Base-by-base conservation (phyloP, 2,329 filamentous ascomycete species). In the Chaetomiaceae sp. region DNA sequence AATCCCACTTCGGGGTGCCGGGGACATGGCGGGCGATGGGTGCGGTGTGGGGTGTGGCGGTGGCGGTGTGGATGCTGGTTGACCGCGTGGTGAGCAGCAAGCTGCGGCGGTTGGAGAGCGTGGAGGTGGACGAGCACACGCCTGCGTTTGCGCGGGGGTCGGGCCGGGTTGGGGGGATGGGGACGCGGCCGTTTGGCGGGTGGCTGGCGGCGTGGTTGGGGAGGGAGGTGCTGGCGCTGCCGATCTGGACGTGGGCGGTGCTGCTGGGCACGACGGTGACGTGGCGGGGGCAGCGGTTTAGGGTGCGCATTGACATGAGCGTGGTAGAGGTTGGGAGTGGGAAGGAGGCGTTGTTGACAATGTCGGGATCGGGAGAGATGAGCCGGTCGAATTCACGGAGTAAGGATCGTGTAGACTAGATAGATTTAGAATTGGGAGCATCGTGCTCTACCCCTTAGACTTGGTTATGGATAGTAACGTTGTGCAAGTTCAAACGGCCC, bases 171-270 rank as follows among this genome's bases (percentile, higher is more conserved):
- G 60, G 69, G 57, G 59, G 70, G 30, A 59, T 69, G 45, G 62
- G 71, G 60, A 50, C 69, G 66, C 72, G 86, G 30, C 68, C 73
- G 0, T 84, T 93, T 47, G 53, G 64, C 0, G 75, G 86, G 54
- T 98, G 89, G 86, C 60, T 93, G 4, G 62, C 75, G 6, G 86
- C 90, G 0, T 98, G 94, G 93, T 57, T 95, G 0, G 88, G 86
- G 0, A 75, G 93, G 26, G 93, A 98, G 66, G 54, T 79, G 0
- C 71, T 96, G 8, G 90, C 93, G 0, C 70, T 95, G 37, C 90
- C 90, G 0, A 84, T 98, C 49, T 98, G 93, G 93, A 70, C 80
- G 0, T 89, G 84, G 79, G 93, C 93, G 1, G 86, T 96, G 17
- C 79, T 88, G 56, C 84, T 91, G n/a, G 93, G 93, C 0, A 81